These are phyloP conservation scores for Ganoderma lucidum DNA, from an alignment of 1,284 basidiomycete species.

Conservation along the genomic window DNA sequence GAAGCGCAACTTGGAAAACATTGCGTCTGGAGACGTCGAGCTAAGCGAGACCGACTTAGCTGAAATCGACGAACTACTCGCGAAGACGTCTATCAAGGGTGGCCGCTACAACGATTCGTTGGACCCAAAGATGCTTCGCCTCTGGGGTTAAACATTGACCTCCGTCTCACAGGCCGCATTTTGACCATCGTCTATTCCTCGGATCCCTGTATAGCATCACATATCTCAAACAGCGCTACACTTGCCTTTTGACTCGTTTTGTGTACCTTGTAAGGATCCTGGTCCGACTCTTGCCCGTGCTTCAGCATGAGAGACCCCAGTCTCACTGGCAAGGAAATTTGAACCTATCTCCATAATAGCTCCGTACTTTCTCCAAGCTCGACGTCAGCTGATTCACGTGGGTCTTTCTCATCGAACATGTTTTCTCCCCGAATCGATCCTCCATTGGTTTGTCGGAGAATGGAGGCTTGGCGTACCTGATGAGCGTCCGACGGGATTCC, in stretches of 20 bases:
- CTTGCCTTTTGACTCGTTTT: too few relatives aligned
- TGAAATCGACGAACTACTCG: constrained; percentile 44
- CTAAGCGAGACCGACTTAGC: constrained; percentile 50
- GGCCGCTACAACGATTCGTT: constrained; percentile 40
- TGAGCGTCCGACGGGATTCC: constrained; percentile 4
- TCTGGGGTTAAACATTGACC: constrained; percentile 35
- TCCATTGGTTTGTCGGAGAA: constrained; percentile 24
- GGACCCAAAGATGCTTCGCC: constrained; percentile 33
- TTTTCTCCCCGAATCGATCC: neutral
- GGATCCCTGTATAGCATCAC: neutral
- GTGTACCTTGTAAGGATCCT: too few relatives aligned
- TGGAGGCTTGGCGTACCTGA: neutral
- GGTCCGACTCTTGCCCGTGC: too few relatives aligned
- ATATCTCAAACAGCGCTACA: too few relatives aligned
- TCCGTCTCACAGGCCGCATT: neutral
- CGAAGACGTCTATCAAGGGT: constrained; percentile 41
- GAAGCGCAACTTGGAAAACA: constrained; percentile 55
- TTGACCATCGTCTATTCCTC: neutral
- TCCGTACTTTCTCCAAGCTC: neutral
- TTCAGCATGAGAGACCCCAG: neutral
- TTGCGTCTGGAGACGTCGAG: constrained; percentile 49
- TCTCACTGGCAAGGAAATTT: neutral
- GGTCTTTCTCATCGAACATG: neutral
- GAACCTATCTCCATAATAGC: neutral
- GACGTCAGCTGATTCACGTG: neutral